Conservation (phyloP, 2,329 filamentous ascomycete species). For the Talaromyces atroroseus region DNA sequence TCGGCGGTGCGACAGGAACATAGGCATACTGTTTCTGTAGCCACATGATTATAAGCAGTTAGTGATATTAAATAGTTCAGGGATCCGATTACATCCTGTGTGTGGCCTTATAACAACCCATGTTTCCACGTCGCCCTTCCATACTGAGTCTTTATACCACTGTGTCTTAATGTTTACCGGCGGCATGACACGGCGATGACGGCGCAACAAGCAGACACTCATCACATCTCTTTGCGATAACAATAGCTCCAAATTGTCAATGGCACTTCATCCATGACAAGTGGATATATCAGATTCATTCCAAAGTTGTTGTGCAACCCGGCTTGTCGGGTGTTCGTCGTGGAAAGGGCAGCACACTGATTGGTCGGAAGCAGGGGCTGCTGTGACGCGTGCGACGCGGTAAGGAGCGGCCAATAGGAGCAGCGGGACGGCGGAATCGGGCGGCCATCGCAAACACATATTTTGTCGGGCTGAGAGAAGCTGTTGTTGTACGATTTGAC, state of each 20-base stretch:
- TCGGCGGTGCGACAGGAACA: conserved; percentile 6
- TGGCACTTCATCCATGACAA: not conserved
- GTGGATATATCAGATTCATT: not conserved
- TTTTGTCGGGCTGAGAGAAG: no score
- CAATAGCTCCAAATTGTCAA: no score
- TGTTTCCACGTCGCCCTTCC: not conserved
- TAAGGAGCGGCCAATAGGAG: not conserved
- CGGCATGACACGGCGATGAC: not conserved
- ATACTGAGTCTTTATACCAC: not conserved
- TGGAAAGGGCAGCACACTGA: not conserved
- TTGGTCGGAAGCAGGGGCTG: conserved; percentile 3
- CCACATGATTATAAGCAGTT: not conserved
- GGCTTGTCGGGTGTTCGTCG: not conserved
- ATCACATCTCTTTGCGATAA: not conserved
- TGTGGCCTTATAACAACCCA: not conserved
- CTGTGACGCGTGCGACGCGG: conserved; percentile 12
- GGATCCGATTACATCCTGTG: no score
- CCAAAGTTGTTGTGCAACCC: no score
- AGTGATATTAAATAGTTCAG: not conserved
- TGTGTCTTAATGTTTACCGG: not conserved
- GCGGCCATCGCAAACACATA: no score
- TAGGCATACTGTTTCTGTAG: not conserved
- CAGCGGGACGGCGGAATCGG: no score
- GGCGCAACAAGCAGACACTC: not conserved
- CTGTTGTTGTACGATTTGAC: no score